Percentiles rank a stretch among this genome's conserved stretches.
These are phyloP conservation scores for Leucocoprinus sp. DNA, from an alignment of 768 basidiomycete genomes.

Conservation along the genomic window DNA sequence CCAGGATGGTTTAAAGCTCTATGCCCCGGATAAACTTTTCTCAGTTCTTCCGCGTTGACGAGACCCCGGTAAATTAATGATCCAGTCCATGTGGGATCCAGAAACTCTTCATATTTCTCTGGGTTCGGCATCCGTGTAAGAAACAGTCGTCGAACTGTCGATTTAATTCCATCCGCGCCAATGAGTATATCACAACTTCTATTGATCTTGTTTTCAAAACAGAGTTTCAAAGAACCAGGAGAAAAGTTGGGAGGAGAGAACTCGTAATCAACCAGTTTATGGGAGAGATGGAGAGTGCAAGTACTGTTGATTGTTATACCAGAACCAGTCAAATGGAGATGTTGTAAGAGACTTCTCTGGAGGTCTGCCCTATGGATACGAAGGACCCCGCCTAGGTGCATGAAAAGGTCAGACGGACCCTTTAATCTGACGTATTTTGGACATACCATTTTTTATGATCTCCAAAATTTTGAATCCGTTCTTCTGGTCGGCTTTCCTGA, in stretches of 20 bases:
- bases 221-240: slow-evolving; percentile 16
- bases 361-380: slow-evolving; percentile 51
- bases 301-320: slow-evolving; percentile 9
- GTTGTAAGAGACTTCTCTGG: slow-evolving; percentile 40
- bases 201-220: slow-evolving; percentile 20
- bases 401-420: background rate
- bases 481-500: slow-evolving; percentile 25
- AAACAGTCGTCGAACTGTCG: slow-evolving; percentile 14
- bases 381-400: slow-evolving; percentile 18
- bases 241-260: background rate
- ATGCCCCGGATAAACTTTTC: slow-evolving; percentile 17
- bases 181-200: slow-evolving; percentile 28
- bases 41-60: slow-evolving; percentile 20
- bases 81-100: slow-evolving; percentile 31
- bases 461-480: slow-evolving; percentile 24
- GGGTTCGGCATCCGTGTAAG: slow-evolving; percentile 2
- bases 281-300: slow-evolving; percentile 35
- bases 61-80: slow-evolving; percentile 26
- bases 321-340: slow-evolving; percentile 25
- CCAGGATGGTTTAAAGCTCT: slow-evolving; percentile 14
- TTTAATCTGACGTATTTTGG: background rate
- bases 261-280: slow-evolving; percentile 44
- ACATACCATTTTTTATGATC: slow-evolving; percentile 18
- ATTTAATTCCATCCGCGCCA: slow-evolving; percentile 20
- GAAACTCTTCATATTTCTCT: slow-evolving; percentile 8